Evolutionary conservation across 495 filamentous ascomycete species (phyloP), one percentile per base, ranked within the genome.

Genomic region (Rostrohypoxylon terebratum): DNA sequence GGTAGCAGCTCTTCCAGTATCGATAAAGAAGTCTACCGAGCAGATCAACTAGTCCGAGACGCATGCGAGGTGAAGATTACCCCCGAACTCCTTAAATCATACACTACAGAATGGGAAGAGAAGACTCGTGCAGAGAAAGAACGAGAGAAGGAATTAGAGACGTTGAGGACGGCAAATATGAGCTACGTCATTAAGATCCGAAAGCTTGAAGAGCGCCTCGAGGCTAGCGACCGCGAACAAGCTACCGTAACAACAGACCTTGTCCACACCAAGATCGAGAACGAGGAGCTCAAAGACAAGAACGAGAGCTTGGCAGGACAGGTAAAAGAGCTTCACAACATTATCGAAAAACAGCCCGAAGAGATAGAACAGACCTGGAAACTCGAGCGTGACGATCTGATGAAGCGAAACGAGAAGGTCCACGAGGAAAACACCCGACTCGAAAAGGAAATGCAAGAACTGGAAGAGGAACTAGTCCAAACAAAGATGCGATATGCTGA

Each of bases 401-500:
- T 98, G 90, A 89, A 93, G 78, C 89, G 94, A 61, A 98, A 98
- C 76, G 86, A 91, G 28, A 94, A 96, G 75, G 95, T 98, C 16
- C 95, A 98, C 76, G 94, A 97, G 57, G 94, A 97, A 83, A 98
- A 98, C 73, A 87, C 92, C 59, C 85, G 83, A 36, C 83, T 99
- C 74, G 94, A 97, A 78, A 97, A 97, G 80, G 90, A 93, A 76
- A 89, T 96, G 87, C 87, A 88, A 33, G 96, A 98, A 63, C 96
- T 99, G 87, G 96, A 98, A 85, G 94, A 95, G 81, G 90, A 91
- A 75, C 81, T 99, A 51, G 96, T 99, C 65, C 87, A 91, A 73
- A 94, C 94, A 1, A 99, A 99, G 87, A 93, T 99, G 94, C 86
- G 88, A 72, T 92, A 92, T 83, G 96, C 96, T 31, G 93, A 97